phyloP scores from a whole-genome alignment of 805 yeast genomes.

The Wickerhamiella vanderwaltii region DNA sequence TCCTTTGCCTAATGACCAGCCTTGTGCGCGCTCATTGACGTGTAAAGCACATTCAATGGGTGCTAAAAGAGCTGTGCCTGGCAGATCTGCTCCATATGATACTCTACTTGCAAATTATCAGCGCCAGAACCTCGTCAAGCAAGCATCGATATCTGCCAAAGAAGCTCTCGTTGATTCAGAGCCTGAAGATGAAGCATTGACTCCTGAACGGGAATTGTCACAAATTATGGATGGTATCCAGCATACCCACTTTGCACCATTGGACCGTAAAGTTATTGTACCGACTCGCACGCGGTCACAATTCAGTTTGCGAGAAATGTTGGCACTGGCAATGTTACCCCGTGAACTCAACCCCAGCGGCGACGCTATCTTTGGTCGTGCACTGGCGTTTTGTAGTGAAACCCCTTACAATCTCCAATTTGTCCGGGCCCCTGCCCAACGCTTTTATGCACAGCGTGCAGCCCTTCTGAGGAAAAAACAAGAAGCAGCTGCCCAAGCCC shows the following conservation, averaged over 20 bases:
- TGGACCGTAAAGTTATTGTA: constrained; percentile 59
- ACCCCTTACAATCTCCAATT: constrained; percentile 41
- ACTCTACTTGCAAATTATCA: constrained; percentile 78
- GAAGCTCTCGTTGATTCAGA: constrained; percentile 24
- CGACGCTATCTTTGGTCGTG: constrained; percentile 57
- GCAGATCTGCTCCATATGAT: constrained; percentile 89
- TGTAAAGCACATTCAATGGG: constrained; percentile 99
- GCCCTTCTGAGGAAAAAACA: not conserved
- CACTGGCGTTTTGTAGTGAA: constrained; percentile 63
- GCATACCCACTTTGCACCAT: constrained; percentile 40
- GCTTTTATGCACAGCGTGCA: constrained; percentile 17
- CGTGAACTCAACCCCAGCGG: constrained; percentile 38
- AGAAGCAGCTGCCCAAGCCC: constrained; percentile 10
- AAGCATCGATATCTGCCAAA: constrained; percentile 5
- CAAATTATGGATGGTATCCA: constrained; percentile 83
- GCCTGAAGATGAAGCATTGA: constrained; percentile 55
- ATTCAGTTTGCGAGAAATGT: constrained; percentile 84
- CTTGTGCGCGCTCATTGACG: constrained; percentile 88
- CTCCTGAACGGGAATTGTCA: constrained; percentile 59
- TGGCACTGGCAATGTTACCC: constrained; percentile 58
- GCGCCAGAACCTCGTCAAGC: constrained; percentile 77
- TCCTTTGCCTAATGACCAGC: constrained; percentile 83
- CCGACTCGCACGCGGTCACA: constrained; percentile 65
- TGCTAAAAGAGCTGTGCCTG: constrained; percentile 88
- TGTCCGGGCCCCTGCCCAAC: constrained; percentile 27